Evolutionary conservation across 139 green algal species (phyloP), one percentile per base, ranked within the genome.

Genomic region (Gonium pectorale): DNA sequence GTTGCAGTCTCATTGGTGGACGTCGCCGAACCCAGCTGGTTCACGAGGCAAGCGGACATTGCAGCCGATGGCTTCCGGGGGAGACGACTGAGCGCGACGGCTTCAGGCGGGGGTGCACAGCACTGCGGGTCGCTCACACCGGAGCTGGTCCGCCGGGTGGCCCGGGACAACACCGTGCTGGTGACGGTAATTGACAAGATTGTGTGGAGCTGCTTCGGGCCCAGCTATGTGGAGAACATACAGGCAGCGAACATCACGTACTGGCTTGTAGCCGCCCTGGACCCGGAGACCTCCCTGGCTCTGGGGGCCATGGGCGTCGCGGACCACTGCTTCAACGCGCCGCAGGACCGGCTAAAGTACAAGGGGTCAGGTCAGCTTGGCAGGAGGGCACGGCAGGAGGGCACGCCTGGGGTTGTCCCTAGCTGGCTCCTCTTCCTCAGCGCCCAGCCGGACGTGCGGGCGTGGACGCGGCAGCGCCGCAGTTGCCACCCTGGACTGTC

Each of bases 321-420:
- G 63, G 19, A 38, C 19, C 75, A 87, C 22, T 87, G 81, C 70
- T 87, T 87, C 54, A 87, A 87, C 44, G 82, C 82, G 31, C 82
- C 82, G 21, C 68, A 81, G 59, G 82, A 87, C 11, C 44, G 54
- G 41, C 70, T 87, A 2, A 63, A 62, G 37, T 87, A 87, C 60
- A 81, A 83, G 49, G 82, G 82, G 5, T 37, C 67, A 38, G 69
- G 81, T 87, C n/a, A n/a, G n/a, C n/a, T n/a, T n/a, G n/a, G n/a
- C n/a, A n/a, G n/a, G n/a, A n/a, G n/a, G n/a, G n/a, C n/a, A n/a
- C n/a, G n/a, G n/a, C n/a, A n/a, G n/a, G n/a, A n/a, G n/a, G n/a
- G n/a, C n/a, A n/a, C n/a, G n/a, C n/a, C n/a, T n/a, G n/a, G n/a
- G n/a, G n/a, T n/a, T n/a, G n/a, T n/a, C n/a, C n/a, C n/a, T n/a